Evolutionary conservation across 2,329 filamentous ascomycete species (phyloP).

Genomic region (Talaromyces sp.): DNA sequence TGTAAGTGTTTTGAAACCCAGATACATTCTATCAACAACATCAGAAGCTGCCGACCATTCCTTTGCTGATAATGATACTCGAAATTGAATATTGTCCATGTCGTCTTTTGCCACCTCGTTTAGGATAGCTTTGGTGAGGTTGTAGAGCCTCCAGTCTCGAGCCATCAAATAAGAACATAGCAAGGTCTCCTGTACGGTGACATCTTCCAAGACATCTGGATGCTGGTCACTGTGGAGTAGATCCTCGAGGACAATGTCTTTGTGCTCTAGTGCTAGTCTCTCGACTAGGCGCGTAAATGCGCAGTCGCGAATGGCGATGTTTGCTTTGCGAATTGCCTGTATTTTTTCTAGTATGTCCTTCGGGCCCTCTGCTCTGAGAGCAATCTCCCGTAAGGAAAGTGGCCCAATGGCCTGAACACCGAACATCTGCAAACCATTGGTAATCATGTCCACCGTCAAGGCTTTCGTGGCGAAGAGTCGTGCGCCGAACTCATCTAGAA

Average conservation of each 20-base stretch:
- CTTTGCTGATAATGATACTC: conserved; percentile 36
- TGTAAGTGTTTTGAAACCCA: conserved; percentile 44
- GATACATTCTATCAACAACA: conserved; percentile 52
- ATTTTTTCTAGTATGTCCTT: conserved; percentile 61
- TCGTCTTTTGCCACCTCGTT: conserved; percentile 38
- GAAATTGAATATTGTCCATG: conserved; percentile 41
- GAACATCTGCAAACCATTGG: conserved; percentile 68
- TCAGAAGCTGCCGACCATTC: conserved; percentile 33
- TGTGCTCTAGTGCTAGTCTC: conserved; percentile 59
- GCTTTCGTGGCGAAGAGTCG: conserved; percentile 77
- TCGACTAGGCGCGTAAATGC: conserved; percentile 66
- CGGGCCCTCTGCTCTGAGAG: conserved; percentile 60
- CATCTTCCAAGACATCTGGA: conserved; percentile 62
- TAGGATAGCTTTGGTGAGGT: conserved; percentile 57
- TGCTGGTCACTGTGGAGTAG: conserved; percentile 62
- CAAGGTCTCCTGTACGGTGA: conserved; percentile 53
- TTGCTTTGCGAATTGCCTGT: conserved; percentile 58
- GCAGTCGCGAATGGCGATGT: conserved; percentile 62
- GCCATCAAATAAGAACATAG: conserved; percentile 53
- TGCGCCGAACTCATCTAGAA: conserved; percentile 71
- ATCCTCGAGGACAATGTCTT: conserved; percentile 53
- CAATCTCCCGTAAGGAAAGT: conserved; percentile 73
- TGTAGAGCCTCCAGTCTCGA: conserved; percentile 53
- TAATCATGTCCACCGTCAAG: conserved; percentile 69
- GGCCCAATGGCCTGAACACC: conserved; percentile 72